Evolutionary conservation across 345 rosid genomes (phyloP), one percentile per base, ranked within the genome.

Genomic region (Salix viminalis): DNA sequence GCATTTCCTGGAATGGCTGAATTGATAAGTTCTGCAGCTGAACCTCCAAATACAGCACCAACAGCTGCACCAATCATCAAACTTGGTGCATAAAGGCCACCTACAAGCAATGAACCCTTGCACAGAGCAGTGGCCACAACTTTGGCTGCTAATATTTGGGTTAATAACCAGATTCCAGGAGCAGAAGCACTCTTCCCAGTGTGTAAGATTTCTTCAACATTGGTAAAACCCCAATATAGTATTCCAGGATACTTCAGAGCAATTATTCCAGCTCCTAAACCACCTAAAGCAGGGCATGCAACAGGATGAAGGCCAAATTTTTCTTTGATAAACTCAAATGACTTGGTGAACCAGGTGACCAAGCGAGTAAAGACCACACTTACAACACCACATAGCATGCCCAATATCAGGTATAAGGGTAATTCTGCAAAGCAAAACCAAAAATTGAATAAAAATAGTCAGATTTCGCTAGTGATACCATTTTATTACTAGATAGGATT

Each of bases 11-110:
- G 98, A 88, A 96, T 91, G 64, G 98, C 94, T 77, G 88, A 86
- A 87, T 94, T 92, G 74, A 94, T 90, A 72, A 94, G 77, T 86
- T 89, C 90, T 54, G 98, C 95, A 77, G 98, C 98, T 42, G 88
- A 93, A 67, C 99, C 97, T 46, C 99, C 98, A 90, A 96, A 96
- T 73, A 93, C 98, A 78, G 99, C 99, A 79, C 97, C 99, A 69
- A 90, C 92, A 42, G 98, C 98, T 74, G 99, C 98, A 76, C 98
- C 99, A 83, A 93, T 93, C 99, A 96, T 96, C 87, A 96, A 87
- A 88, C 98, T 96, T 48, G 97, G 99, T 28, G 99, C 99, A 84
- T 96, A 93, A 54, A 96, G 90, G 44, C 97, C 99, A 30, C 99
- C 99, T 30, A 93, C 98, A 83, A 93, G 98, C 72, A 97, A 97